Conservation (phyloP, 768 basidiomycete genomes). For the Lyophyllum shimeji region DNA sequence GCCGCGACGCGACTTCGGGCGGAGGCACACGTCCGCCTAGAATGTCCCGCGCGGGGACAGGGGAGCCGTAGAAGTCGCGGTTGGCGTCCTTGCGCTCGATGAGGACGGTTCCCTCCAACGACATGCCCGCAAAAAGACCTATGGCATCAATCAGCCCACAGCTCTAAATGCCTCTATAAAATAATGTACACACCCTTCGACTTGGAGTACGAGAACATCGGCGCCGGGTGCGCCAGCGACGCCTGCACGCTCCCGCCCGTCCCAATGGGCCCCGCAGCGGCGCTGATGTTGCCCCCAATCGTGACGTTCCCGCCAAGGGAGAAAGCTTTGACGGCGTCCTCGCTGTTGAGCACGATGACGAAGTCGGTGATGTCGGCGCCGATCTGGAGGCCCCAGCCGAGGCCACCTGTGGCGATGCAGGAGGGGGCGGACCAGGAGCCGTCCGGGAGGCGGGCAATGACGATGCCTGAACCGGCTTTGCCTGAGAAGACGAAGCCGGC, state of each 20-base stretch:
- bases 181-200: conserved; percentile 85
- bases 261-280: conserved; percentile 89
- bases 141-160: conserved; percentile 9
- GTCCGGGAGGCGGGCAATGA: conserved; percentile 90
- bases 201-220: conserved; percentile 97
- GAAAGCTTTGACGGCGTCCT: conserved; percentile 95
- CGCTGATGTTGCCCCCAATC: conserved; percentile 86
- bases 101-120: conserved; percentile 90
- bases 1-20: conserved; percentile 89
- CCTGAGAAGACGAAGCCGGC: conserved; percentile 95
- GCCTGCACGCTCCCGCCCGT: conserved; percentile 91
- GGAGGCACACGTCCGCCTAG: conserved; percentile 92
- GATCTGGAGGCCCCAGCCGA: conserved; percentile 94
- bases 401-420: conserved; percentile 94
- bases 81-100: conserved; percentile 97
- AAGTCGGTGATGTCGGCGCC: conserved; percentile 96
- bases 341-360: conserved; percentile 94
- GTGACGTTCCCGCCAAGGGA: conserved; percentile 95
- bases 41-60: conserved; percentile 86
- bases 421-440: conserved; percentile 97
- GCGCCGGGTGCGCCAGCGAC: conserved; percentile 86
- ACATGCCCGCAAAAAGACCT: conserved; percentile 95
- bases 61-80: conserved; percentile 92
- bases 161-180: too few relatives aligned
- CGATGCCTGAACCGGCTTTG: conserved; percentile 90